phyloP scores from a whole-genome alignment of 1,284 basidiomycete genomes.

The Trichosporon ovoides region DNA sequence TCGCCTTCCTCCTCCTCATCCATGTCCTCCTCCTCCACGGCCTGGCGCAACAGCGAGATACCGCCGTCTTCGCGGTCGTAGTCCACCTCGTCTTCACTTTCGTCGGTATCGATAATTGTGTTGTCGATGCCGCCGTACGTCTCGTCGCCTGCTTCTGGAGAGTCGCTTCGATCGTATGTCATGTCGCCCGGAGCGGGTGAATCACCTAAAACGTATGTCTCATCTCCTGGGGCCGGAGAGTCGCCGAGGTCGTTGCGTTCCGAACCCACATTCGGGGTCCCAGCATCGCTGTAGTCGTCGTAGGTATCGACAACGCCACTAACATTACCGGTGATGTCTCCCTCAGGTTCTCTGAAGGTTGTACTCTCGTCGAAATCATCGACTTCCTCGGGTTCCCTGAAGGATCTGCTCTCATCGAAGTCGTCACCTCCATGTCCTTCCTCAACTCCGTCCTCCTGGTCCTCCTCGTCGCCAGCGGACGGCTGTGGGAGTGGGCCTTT shows the following conservation, averaged over 20 bases:
- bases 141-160: slow-evolving; percentile 16
- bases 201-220: not conserved
- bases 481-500: not conserved
- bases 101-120: not conserved
- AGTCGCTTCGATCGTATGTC: slow-evolving; percentile 4
- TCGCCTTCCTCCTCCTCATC: not conserved
- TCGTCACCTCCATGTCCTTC: no score
- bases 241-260: not conserved
- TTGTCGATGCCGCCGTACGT: slow-evolving; percentile 13
- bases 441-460: no score
- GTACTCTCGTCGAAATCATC: slow-evolving; percentile 15
- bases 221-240: not conserved
- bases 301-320: slow-evolving; percentile 13
- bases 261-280: slow-evolving; percentile 1
- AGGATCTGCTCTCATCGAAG: no score
- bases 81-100: not conserved
- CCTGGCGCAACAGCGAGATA: no score
- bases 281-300: slow-evolving; percentile 9
- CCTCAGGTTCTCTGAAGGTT: no score
- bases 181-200: not conserved
- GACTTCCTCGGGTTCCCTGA: slow-evolving; percentile 13
- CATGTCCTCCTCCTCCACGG: slow-evolving; percentile 1
- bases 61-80: not conserved
- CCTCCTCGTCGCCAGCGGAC: no score
- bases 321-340: not conserved